Base-by-base conservation (phyloP, 164 flowering plant species). In the Malania oleifera region DNA sequence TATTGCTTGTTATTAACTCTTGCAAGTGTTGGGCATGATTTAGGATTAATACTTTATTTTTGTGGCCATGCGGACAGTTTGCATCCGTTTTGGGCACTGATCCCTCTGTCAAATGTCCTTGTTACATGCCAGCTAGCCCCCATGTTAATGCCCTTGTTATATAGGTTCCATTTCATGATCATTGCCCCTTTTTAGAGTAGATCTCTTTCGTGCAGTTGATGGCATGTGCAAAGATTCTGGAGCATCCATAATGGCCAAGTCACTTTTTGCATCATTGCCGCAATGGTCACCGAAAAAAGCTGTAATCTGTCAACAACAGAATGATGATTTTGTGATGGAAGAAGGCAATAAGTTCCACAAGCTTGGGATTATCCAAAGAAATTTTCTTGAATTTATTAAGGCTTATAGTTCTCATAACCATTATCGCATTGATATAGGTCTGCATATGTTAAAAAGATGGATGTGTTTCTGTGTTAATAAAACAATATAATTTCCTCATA, bases 191-290 rank as follows among this genome's bases (percentile, higher is more conserved):
- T 73, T 77, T 82, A 77, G 80, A 82, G 31, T 74, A 76, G 86
- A 80, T 83, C 70, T 81, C 70, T 86, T 83, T 82, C 77, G 66
- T 91, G 96, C 95, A 88, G 96, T 71, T 81, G 80, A 61, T 56
- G 79, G 71, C 80, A 71, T 73, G 68, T 70, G 79, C 80, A 80
- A 76, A 77, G 80, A 71, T 49, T 77, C 74, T 70, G 89, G 85
- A 82, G 96, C 68, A 77, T 91, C 96, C 47, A 52, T 74, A 60
- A 67, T 91, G 98, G 96, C 96, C 79, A 80, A 78, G 78, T 85
- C 91, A 75, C 91, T 91, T 59, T 85, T 86, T 81, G 82, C 81
- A 64, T 75, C 87, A 72, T 60, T 80, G 73, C 87, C 77, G 49
- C 72, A 65, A 64, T 68, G 55, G 66, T 63, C 65, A 52, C 77